Evolutionary conservation across 23 red algal species (phyloP).

Genomic region (Agarophyton chilense): DNA sequence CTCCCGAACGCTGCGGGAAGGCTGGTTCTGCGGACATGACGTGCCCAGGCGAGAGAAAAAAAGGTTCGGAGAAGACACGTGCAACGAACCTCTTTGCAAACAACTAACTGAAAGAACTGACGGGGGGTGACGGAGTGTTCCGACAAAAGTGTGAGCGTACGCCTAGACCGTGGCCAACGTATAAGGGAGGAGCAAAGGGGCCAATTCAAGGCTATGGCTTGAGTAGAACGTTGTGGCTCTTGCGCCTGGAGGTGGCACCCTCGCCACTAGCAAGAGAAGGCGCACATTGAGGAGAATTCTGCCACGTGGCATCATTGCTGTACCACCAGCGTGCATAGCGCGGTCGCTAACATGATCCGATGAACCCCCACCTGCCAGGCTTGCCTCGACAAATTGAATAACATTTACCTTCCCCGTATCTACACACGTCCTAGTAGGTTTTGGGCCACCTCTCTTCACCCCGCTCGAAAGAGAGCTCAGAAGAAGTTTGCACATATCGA

Average conservation of each 20-base stretch:
- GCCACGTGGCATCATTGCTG: conserved; percentile 6
- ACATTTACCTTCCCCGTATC: too few relatives aligned
- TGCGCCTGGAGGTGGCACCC: not conserved
- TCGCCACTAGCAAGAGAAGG: not conserved
- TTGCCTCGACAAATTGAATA: too few relatives aligned
- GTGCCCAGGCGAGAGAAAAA: not conserved
- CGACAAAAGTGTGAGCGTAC: not conserved
- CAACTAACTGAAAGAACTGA: not conserved
- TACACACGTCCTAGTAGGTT: too few relatives aligned
- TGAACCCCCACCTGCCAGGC: too few relatives aligned
- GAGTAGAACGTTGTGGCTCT: not conserved
- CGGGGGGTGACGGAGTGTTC: not conserved
- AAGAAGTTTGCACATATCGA: not conserved
- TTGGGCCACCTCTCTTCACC: not conserved
- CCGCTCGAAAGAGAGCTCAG: not conserved
- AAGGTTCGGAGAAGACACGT: not conserved
- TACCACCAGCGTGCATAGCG: not conserved
- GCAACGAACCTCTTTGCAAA: not conserved
- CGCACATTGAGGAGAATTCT: not conserved
- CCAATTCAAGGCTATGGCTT: not conserved
- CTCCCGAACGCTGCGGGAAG: not conserved
- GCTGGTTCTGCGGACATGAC: not conserved
- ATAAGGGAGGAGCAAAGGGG: not conserved
- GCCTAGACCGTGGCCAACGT: too few relatives aligned
- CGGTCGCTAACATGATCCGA: too few relatives aligned